Conservation (phyloP, 805 yeast species). For the Ogataea wickerhamii region DNA sequence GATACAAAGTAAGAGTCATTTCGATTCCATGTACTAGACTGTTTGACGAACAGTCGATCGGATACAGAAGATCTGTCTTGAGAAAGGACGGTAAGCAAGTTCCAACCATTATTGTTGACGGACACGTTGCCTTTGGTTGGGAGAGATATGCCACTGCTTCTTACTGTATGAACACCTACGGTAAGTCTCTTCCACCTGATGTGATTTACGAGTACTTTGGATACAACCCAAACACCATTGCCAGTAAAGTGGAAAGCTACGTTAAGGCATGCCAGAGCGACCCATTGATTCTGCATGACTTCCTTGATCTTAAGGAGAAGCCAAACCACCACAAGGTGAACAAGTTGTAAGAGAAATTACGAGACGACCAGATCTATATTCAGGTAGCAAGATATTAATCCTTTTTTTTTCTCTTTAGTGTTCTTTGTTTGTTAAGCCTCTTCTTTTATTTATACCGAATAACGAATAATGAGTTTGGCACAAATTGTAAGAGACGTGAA, state of each 20-base stretch:
- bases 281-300: slow-evolving; percentile 28
- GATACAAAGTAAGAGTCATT: slow-evolving; percentile 75
- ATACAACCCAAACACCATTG: slow-evolving; percentile 89
- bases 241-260: slow-evolving; percentile 38
- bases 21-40: slow-evolving; percentile 90
- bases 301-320: slow-evolving; percentile 31
- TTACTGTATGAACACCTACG: slow-evolving; percentile 92
- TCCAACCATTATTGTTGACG: slow-evolving; percentile 93
- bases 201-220: slow-evolving; percentile 82
- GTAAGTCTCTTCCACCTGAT: slow-evolving; percentile 89
- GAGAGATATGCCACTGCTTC: slow-evolving; percentile 93
- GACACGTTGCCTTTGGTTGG: slow-evolving; percentile 89
- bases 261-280: slow-evolving; percentile 22
- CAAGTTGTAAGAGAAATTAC: slow-evolving; percentile 11
- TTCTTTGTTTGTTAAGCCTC: slow-evolving; percentile 13
- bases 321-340: slow-evolving; percentile 22
- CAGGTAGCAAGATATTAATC: background rate
- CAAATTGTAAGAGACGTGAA: too few species aligned
- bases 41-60: slow-evolving; percentile 78
- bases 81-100: slow-evolving; percentile 70
- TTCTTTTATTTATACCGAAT: slow-evolving; percentile 1
- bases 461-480: background rate
- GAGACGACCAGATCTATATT: background rate
- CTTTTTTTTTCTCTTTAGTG: slow-evolving; percentile 1
- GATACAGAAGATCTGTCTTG: slow-evolving; percentile 79